Evolutionary conservation across 2,329 filamentous ascomycete genomes (phyloP).

Genomic region (Ophiocordyceps camponoti-floridani): DNA sequence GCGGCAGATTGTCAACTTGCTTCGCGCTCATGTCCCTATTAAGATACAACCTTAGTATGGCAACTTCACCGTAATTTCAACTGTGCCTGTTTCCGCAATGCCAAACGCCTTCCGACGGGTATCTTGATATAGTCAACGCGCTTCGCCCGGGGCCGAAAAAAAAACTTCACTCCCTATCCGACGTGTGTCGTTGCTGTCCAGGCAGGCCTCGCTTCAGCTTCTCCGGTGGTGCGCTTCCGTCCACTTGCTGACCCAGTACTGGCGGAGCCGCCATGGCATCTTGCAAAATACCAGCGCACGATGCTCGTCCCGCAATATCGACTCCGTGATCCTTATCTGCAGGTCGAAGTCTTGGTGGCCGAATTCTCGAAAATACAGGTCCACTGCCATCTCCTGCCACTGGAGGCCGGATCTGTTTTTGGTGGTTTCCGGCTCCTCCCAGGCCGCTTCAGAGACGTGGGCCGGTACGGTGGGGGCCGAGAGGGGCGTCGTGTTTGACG

Average conservation of each 20-base stretch:
- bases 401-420: constrained; percentile 19
- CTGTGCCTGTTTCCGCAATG: background rate
- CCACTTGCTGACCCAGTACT: constrained; percentile 37
- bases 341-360: constrained; percentile 36
- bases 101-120: constrained; percentile 8
- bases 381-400: constrained; percentile 40
- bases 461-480: background rate
- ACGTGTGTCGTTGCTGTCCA: background rate
- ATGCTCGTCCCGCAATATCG: constrained; percentile 37
- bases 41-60: background rate
- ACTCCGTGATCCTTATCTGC: constrained; percentile 41
- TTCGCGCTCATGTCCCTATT: no score
- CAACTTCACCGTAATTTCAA: background rate
- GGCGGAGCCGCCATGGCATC: constrained; percentile 32
- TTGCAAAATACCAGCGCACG: constrained; percentile 46
- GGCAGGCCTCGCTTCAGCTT: background rate
- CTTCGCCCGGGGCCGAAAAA: background rate
- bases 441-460: background rate
- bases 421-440: constrained; percentile 23
- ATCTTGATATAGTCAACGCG: constrained; percentile 6
- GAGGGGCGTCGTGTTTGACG: constrained; percentile 2
- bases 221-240: constrained; percentile 15
- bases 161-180: no score
- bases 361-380: constrained; percentile 42
- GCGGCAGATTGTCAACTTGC: no score